phyloP scores from a whole-genome alignment of 768 basidiomycete genomes.

The Russula sp. region DNA sequence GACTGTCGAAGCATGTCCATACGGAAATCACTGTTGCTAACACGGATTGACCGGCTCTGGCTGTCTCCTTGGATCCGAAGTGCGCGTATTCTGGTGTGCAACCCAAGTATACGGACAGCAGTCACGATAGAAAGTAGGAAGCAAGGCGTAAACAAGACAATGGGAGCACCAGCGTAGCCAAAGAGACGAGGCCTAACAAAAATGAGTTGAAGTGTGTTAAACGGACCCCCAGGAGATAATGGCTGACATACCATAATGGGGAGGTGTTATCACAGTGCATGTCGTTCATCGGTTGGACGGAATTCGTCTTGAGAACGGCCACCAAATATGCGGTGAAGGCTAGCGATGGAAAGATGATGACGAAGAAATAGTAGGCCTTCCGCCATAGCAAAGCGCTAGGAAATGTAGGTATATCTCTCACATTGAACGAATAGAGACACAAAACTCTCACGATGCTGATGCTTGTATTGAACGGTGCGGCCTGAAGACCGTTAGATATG shows the following conservation, averaged over 20 bases:
- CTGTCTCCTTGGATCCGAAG: neutral
- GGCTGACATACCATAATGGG: slow-evolving; percentile 46
- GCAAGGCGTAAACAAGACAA: slow-evolving; percentile 45
- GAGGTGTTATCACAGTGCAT: slow-evolving; percentile 53
- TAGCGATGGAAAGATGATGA: slow-evolving; percentile 42
- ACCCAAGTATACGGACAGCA: slow-evolving; percentile 25
- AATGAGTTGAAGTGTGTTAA: neutral
- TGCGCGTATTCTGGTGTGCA: neutral
- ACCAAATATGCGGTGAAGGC: slow-evolving; percentile 38
- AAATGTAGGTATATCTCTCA: neutral
- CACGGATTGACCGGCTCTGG: neutral
- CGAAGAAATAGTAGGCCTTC: slow-evolving; percentile 35
- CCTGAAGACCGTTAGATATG: slow-evolving; percentile 21
- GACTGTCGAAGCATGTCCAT: neutral
- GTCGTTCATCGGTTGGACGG: slow-evolving; percentile 41
- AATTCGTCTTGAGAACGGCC: slow-evolving; percentile 37
- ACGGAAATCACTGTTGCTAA: neutral
- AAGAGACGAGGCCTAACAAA: slow-evolving; percentile 50
- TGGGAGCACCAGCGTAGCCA: slow-evolving; percentile 53
- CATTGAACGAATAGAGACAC: neutral
- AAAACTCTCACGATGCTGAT: slow-evolving; percentile 12
- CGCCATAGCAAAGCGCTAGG: slow-evolving; percentile 46
- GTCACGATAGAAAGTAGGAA: slow-evolving; percentile 42
- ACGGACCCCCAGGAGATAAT: neutral
- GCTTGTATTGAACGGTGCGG: slow-evolving; percentile 7